phyloP scores from a whole-genome alignment of 306 rosid genomes.

The Sophora flavescens region DNA sequence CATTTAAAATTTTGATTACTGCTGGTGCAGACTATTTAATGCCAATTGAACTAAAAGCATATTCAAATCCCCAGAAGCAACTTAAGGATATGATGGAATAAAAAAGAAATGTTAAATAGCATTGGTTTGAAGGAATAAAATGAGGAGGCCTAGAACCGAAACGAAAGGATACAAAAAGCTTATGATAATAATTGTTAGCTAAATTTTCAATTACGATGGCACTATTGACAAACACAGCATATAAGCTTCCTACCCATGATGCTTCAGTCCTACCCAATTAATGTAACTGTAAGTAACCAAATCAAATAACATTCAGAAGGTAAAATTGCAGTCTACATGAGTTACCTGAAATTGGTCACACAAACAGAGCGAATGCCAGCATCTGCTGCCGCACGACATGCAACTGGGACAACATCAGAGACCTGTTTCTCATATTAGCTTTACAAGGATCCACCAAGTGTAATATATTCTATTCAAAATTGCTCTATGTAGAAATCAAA shows the following conservation, averaged over 20 bases:
- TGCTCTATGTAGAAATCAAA: constrained; percentile 35
- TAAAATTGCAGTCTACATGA: neutral
- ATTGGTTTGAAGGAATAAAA: constrained; percentile 13
- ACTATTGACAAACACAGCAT: constrained; percentile 17
- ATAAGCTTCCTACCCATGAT: no score
- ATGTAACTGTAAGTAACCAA: constrained; percentile 7
- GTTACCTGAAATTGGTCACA: constrained; percentile 92
- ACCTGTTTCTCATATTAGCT: constrained; percentile 62
- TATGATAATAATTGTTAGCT: neutral
- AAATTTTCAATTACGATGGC: constrained; percentile 15
- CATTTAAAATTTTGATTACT: constrained; percentile 6
- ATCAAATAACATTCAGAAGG: neutral
- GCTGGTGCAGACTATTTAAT: constrained; percentile 5
- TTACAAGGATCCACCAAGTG: constrained; percentile 33
- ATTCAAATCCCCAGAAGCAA: constrained; percentile 35
- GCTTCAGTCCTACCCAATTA: constrained; percentile 18
- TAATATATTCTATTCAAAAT: neutral
- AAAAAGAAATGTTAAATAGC: neutral
- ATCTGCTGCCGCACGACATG: constrained; percentile 96
- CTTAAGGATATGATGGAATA: neutral
- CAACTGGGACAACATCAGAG: constrained; percentile 97
- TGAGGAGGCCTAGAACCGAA: neutral
- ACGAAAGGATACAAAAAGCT: constrained; percentile 16
- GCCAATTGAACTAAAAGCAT: no score
- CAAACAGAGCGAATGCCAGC: constrained; percentile 98